A percentile compares a stretch with the other conserved stretches of the same genome.
phyloP scores from a whole-genome alignment of 2,329 filamentous ascomycete genomes.

The Fusarium sp. region DNA sequence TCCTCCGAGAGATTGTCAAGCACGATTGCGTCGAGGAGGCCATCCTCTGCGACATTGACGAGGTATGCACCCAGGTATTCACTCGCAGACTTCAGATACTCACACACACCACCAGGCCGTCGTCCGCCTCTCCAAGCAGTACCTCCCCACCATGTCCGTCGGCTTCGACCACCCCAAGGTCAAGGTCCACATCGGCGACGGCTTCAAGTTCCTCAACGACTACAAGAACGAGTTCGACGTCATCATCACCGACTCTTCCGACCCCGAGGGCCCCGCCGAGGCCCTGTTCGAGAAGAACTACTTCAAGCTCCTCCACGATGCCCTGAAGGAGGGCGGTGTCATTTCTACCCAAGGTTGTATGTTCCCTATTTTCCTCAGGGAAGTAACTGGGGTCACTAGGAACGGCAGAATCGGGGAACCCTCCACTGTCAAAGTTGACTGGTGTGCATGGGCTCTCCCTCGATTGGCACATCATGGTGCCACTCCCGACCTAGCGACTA shows the following conservation, averaged over 20 bases:
- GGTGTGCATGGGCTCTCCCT: constrained; percentile 30
- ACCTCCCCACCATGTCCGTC: constrained; percentile 92
- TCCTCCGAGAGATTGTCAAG: constrained; percentile 98
- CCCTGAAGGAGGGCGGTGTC: constrained; percentile 93
- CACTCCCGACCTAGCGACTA: constrained; percentile 48
- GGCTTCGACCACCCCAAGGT: constrained; percentile 95
- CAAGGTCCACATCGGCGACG: constrained; percentile 92
- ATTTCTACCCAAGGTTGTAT: constrained; percentile 99
- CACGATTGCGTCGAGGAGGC: constrained; percentile 97
- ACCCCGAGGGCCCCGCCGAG: constrained; percentile 97
- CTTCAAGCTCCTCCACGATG: constrained; percentile 92
- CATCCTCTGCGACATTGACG: constrained; percentile 97
- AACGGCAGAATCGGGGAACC: constrained; percentile 46
- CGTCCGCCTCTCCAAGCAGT: constrained; percentile 98
- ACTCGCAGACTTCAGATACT: not conserved
- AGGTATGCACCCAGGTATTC: constrained; percentile 63
- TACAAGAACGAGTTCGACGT: constrained; percentile 98
- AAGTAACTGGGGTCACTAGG: constrained; percentile 53
- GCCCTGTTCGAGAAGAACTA: constrained; percentile 98
- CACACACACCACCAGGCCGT: constrained; percentile 71
- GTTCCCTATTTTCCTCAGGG: constrained; percentile 74
- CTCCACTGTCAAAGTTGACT: constrained; percentile 36
- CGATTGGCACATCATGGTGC: constrained; percentile 42
- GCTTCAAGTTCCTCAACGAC: constrained; percentile 98
- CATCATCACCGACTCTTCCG: constrained; percentile 98